Percentiles rank a stretch among this genome's conserved stretches.
These are phyloP conservation scores for Amanita polypyramis DNA, from an alignment of 768 basidiomycete genomes.

Conservation along the genomic window DNA sequence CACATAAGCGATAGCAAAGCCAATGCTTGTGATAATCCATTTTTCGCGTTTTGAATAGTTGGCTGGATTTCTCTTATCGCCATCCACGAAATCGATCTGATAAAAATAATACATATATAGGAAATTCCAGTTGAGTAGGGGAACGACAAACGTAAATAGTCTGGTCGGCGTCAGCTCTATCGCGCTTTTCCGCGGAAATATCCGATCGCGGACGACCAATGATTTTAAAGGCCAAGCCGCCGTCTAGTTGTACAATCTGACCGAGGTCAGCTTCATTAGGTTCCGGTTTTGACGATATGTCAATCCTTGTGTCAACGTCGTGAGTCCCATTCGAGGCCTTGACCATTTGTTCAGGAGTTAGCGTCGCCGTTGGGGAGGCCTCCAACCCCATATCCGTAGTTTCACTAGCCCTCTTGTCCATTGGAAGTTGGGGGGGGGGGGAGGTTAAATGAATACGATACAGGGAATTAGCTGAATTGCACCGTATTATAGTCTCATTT, in stretches of 20 bases:
- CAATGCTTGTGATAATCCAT: slow-evolving; percentile 23
- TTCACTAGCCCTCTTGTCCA: no score
- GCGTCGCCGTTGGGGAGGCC: slow-evolving; percentile 5
- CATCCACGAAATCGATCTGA: slow-evolving; percentile 9
- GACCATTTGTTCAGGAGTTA: slow-evolving; percentile 15
- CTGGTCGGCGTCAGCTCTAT: not conserved
- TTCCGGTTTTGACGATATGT: slow-evolving; percentile 19
- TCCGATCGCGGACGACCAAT: not conserved
- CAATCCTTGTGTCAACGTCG: slow-evolving; percentile 30
- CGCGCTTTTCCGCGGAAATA: not conserved
- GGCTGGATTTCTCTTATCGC: slow-evolving; percentile 28
- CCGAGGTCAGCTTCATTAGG: slow-evolving; percentile 23
- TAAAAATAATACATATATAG: not conserved
- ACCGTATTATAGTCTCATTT: no score
- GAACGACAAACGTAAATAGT: not conserved
- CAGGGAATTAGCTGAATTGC: no score
- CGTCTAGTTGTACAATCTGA: slow-evolving; percentile 21
- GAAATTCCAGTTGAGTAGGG: not conserved
- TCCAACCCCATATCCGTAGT: no score
- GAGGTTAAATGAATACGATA: no score
- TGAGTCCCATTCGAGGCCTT: slow-evolving; percentile 20
- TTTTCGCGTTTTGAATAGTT: slow-evolving; percentile 24
- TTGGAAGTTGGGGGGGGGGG: no score
- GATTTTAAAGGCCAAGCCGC: slow-evolving; percentile 18
- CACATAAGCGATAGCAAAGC: slow-evolving; percentile 35